Evolutionary conservation across 2,329 filamentous ascomycete genomes (phyloP).

Genomic region (Calonectria pseudoturangicola): DNA sequence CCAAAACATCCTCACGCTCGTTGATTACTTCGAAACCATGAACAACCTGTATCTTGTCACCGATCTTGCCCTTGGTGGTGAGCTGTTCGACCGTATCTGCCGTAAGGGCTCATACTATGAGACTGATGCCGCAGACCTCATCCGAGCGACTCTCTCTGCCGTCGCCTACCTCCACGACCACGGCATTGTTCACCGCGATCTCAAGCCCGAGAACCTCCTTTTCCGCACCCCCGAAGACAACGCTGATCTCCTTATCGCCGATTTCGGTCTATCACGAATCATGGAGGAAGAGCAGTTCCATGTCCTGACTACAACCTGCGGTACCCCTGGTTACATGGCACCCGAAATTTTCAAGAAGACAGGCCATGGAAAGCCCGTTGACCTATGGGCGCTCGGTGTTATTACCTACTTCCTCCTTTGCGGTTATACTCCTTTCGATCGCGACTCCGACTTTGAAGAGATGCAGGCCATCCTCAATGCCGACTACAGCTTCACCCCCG

Average conservation of each 20-base stretch:
- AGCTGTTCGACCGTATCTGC: conserved; percentile 98
- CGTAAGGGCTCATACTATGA: conserved; percentile 99
- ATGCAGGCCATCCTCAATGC: conserved; percentile 99
- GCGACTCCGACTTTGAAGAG: conserved; percentile 97
- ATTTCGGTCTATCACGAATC: conserved; percentile 95
- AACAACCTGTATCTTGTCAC: conserved; percentile 99
- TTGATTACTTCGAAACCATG: conserved; percentile 99
- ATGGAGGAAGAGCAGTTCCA: conserved; percentile 99
- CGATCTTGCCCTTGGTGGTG: conserved; percentile 95
- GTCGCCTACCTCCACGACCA: conserved; percentile 99
- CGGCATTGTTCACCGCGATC: conserved; percentile 97
- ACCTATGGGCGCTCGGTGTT: conserved; percentile 98
- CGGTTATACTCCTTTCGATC: conserved; percentile 98
- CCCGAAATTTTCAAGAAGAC: conserved; percentile 99
- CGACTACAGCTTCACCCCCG: conserved; percentile 95
- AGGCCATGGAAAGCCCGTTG: conserved; percentile 97
- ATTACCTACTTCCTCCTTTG: conserved; percentile 99
- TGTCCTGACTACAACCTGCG: conserved; percentile 96
- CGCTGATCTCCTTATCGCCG: conserved; percentile 95
- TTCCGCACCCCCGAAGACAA: conserved; percentile 99
- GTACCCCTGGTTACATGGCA: conserved; percentile 99
- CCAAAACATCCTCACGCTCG: conserved; percentile 96
- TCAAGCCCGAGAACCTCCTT: conserved; percentile 97
- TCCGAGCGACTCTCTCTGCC: conserved; percentile 95
- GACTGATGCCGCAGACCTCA: conserved; percentile 95